Conservation (phyloP, 2,329 filamentous ascomycete species). For the Penicillium nordicum region DNA sequence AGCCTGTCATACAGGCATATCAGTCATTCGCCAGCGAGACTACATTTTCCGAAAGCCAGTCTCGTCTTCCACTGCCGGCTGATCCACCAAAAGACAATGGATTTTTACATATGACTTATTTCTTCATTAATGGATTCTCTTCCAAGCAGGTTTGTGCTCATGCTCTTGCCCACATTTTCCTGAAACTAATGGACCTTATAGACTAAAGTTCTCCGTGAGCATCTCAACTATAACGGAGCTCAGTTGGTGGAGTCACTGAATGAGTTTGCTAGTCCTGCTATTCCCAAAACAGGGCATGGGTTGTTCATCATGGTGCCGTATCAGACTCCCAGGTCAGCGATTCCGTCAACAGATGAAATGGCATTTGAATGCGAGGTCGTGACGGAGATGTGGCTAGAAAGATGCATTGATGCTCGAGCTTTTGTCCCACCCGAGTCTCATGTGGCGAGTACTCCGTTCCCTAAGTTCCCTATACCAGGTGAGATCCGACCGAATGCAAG, state of each 20-base stretch:
- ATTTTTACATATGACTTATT: constrained; percentile 54
- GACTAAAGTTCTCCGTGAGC: constrained; percentile 38
- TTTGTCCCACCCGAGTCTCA: constrained; percentile 68
- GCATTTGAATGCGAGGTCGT: constrained; percentile 52
- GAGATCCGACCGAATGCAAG: constrained; percentile 7
- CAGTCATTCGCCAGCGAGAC: constrained; percentile 41
- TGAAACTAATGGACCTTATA: constrained; percentile 20
- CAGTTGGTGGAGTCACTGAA: constrained; percentile 34
- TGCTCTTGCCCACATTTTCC: background rate
- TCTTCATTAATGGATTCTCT: constrained; percentile 61
- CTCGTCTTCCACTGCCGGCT: constrained; percentile 14
- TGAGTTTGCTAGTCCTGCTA: constrained; percentile 34
- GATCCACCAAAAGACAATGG: constrained; percentile 40
- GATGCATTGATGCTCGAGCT: constrained; percentile 72
- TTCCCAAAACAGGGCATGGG: constrained; percentile 33
- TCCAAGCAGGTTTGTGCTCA: constrained; percentile 45
- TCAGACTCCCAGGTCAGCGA: constrained; percentile 30
- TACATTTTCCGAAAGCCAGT: constrained; percentile 29
- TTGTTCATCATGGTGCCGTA: constrained; percentile 43
- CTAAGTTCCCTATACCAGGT: constrained; percentile 63
- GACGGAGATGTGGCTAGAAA: constrained; percentile 92
- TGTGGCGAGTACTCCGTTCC: constrained; percentile 73
- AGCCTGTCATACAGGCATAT: constrained; percentile 30
- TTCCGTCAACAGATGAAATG: constrained; percentile 40
- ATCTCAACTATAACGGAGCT: constrained; percentile 43